Base-by-base conservation (phyloP, 495 filamentous ascomycete genomes). In the Lichina pygmaea region DNA sequence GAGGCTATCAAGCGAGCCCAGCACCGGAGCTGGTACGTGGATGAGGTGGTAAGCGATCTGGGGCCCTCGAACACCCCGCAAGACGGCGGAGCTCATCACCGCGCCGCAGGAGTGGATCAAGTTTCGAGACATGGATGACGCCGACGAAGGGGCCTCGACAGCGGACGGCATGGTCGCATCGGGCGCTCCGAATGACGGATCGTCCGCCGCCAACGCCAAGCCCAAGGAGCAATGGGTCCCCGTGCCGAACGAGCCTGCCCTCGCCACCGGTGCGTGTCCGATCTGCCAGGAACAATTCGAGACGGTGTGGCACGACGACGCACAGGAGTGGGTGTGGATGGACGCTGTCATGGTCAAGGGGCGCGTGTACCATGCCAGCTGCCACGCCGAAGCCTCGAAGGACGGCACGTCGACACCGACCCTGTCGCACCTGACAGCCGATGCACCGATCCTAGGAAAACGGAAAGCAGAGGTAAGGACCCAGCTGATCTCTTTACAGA, bases 231-330 rank as follows among this genome's bases (percentile, higher is more conserved):
- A 76, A 54, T 93, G 77, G 57, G 74, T 97, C 30, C 71, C 73
- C 8, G 86, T 85, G 7, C 89, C 86, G 2, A 77, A 79, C 44
- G 79, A 86, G 52, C 71, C 77, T 17, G 64, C 67, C 5, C 60
- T 78, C 33, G 36, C 74, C 13, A 79, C 76, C 50, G 72, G 66
- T 30, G 68, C 78, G 4, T 97, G 89, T 52, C 81, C 83, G 33
- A 89, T 97, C 51, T 95, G 89, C 57, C 85, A 93, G 57, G 89
- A 97, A 60, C 77, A 78, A 51, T 93, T 95, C 47, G 77, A 89
- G 58, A 85, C 73, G 49, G 65, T 66, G 34, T 95, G 83, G 81
- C 76, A 83, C 13, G 82, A 93, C 50, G 81, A 89, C 49, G 79
- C 74, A 15, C 83, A 94, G 57, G 84, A 95, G 49, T 94, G 84